These are phyloP conservation scores for Dictyophora rubrovolvata DNA, from an alignment of 768 basidiomycete genomes.

Conservation along the genomic window DNA sequence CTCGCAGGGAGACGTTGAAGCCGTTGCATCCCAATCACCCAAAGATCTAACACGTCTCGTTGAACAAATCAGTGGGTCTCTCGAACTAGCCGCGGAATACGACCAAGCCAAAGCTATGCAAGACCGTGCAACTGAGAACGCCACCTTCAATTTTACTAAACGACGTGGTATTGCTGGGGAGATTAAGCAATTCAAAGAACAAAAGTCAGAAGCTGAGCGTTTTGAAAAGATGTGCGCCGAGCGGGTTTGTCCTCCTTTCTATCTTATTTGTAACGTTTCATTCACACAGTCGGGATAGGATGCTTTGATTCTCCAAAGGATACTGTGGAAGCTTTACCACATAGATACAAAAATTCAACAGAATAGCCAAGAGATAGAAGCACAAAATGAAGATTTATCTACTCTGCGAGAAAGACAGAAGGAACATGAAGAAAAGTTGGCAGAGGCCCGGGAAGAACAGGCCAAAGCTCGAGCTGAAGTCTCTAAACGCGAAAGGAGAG, in stretches of 20 bases:
- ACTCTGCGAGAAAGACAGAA: slow-evolving; percentile 62
- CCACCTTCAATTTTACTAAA: slow-evolving; percentile 84
- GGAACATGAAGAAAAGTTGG: slow-evolving; percentile 59
- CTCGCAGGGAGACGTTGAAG: slow-evolving; percentile 82
- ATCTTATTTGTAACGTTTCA: slow-evolving; percentile 1
- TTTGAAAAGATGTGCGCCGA: slow-evolving; percentile 72
- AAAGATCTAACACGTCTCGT: slow-evolving; percentile 83
- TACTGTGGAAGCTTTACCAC: slow-evolving; percentile 83
- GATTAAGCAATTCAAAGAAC: slow-evolving; percentile 95
- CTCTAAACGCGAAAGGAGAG: slow-evolving; percentile 73
- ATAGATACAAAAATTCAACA: slow-evolving; percentile 75
- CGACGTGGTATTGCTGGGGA: slow-evolving; percentile 89
- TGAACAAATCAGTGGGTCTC: slow-evolving; percentile 91
- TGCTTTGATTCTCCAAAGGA: slow-evolving; percentile 67
- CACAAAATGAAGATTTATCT: slow-evolving; percentile 61
- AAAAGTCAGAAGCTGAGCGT: slow-evolving; percentile 86
- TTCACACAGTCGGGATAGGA: slow-evolving; percentile 37
- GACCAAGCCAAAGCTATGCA: slow-evolving; percentile 81
- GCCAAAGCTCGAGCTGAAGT: slow-evolving; percentile 66
- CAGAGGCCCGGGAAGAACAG: slow-evolving; percentile 67
- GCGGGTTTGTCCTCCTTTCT: slow-evolving; percentile 41
- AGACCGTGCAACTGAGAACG: slow-evolving; percentile 86
- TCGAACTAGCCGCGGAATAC: slow-evolving; percentile 83
- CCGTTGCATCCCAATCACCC: slow-evolving; percentile 89
- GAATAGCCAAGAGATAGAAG: slow-evolving; percentile 59